Base-by-base conservation (phyloP, 2,329 filamentous ascomycete species). In the Blumeria hordei region DNA sequence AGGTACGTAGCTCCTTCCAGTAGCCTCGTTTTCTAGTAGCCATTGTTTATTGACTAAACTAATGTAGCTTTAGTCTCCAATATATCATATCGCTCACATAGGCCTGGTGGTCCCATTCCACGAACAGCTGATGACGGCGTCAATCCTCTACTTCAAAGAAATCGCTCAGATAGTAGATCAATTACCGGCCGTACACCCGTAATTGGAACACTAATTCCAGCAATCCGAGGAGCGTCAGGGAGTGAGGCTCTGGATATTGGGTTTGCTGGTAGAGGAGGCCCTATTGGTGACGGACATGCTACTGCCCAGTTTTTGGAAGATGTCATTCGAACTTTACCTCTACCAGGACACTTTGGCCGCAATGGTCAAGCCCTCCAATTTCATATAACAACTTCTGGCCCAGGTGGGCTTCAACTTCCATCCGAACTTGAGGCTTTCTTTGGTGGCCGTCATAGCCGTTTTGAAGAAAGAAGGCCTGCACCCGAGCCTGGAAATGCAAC, bases 101-200 rank as follows among this genome's bases (percentile, higher is more conserved):
- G 77, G 56, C 67, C 74, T 54, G 72, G 72, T 50, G 72, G 71
- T 36, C 58, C 60, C 41, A 58, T 69, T 18, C 71, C 75, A 35
- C 69, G 76, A 54, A 73, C 76, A 56, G 73, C 73, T 33, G 87
- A 94, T 59, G 88, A 95, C 64, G 88, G 87, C 3, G 74, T 80
- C 21, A 95, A 96, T 64, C 90, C 90, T 45, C 73, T 96, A 11
- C 77, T 96, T 55, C 83, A 88, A 59, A 81, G 85, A 55, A 67
- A 68, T 49, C 67, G 58, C 50, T 53, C 58, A 39, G 55, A 64
- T 51, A 69, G 70, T 21, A 69, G 70, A 55, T 74, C 78, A 16
- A 64, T 63, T 36, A 63, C 72, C 8, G 71, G 75, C 54, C 75
- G 75, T 51, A 69, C 70, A 47, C 67, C 69, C 41, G 68, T 71